Conservation (phyloP, 306 rosid species). For the Alnus rubra region DNA sequence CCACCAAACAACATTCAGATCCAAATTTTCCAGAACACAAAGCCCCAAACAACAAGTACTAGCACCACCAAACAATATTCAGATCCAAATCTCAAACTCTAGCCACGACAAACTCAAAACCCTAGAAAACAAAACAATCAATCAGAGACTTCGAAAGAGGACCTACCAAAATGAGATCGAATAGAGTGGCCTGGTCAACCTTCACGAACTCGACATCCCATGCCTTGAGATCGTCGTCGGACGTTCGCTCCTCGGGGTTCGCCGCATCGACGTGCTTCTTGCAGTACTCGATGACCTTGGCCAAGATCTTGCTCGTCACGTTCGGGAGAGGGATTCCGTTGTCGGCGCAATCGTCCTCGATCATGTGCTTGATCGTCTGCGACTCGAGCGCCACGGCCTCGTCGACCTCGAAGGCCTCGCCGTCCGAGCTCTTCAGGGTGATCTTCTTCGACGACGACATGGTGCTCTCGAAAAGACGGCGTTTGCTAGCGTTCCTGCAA, state of each 20-base stretch:
- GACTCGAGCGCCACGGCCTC: conserved; percentile 75
- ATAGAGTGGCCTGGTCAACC: conserved; percentile 79
- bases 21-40: neutral
- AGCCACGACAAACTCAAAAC: neutral
- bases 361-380: conserved; percentile 75
- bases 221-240: conserved; percentile 56
- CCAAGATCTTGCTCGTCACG: conserved; percentile 73
- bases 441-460: conserved; percentile 54
- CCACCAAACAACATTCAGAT: neutral
- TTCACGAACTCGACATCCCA: conserved; percentile 74
- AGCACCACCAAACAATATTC: neutral
- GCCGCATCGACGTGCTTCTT: conserved; percentile 61
- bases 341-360: conserved; percentile 71
- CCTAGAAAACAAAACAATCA: too few species aligned
- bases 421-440: conserved; percentile 69
- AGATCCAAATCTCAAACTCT: conserved; percentile 1
- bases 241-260: conserved; percentile 41
- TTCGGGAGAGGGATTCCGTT: conserved; percentile 73
- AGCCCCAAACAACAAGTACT: neutral
- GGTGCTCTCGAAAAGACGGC: conserved; percentile 9
- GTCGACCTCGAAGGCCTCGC: conserved; percentile 72
- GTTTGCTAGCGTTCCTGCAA: neutral
- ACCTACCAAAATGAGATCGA: conserved; percentile 73
- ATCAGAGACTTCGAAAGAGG: too few species aligned
- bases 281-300: conserved; percentile 82